Evolutionary conservation across 2,329 filamentous ascomycete genomes (phyloP).

Genomic region (Colletotrichum lini): DNA sequence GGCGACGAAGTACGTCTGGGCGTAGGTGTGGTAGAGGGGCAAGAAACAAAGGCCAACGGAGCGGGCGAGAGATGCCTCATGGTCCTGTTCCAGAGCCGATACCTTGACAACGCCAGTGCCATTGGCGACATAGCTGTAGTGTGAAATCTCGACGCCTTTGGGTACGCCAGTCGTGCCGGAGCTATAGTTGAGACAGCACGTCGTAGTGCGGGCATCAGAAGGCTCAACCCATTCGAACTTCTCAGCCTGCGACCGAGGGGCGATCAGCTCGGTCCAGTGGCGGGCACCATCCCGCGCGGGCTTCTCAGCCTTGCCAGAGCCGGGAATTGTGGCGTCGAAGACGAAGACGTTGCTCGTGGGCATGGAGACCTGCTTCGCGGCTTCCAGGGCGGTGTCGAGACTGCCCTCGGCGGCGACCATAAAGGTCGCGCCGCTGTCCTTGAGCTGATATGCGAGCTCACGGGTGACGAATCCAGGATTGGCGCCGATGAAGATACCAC

Average conservation of each 20-base stretch:
- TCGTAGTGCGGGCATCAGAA: conserved; percentile 63
- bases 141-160: conserved; percentile 88
- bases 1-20: conserved; percentile 79
- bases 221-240: conserved; percentile 75
- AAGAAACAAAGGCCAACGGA: conserved; percentile 74
- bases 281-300: conserved; percentile 56
- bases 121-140: conserved; percentile 83
- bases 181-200: conserved; percentile 84
- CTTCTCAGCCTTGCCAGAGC: conserved; percentile 39
- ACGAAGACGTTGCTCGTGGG: conserved; percentile 70
- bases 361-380: conserved; percentile 72
- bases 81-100: conserved; percentile 61
- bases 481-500: conserved; percentile 83
- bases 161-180: conserved; percentile 85
- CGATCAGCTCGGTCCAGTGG: conserved; percentile 77
- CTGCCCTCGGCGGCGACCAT: conserved; percentile 74
- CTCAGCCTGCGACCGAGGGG: conserved; percentile 64
- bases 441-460: conserved; percentile 82
- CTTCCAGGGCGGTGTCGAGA: conserved; percentile 76
- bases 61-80: conserved; percentile 56
- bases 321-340: conserved; percentile 70
- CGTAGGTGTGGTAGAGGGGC: conserved; percentile 83
- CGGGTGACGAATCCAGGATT: conserved; percentile 78
- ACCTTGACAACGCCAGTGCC: conserved; percentile 71
- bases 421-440: conserved; percentile 78